Evolutionary conservation across 345 rosid genomes (phyloP).

Genomic region (Murraya koenigii): DNA sequence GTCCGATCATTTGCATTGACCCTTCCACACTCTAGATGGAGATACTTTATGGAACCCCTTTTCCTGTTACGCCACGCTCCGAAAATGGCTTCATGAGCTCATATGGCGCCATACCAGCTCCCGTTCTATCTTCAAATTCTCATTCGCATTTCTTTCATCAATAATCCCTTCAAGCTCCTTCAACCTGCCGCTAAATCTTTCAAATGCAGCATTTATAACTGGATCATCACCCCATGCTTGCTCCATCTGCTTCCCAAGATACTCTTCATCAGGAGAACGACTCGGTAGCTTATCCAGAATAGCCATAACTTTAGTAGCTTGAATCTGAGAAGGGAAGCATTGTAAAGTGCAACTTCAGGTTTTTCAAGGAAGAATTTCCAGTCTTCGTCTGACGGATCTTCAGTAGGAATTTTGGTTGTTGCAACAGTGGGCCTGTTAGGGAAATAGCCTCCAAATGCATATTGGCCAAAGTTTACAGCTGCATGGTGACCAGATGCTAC

Average conservation of each 20-base stretch:
- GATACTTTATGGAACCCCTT: conserved; percentile 40
- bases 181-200: conserved; percentile 31
- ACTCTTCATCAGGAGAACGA: conserved; percentile 58
- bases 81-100: conserved; percentile 45
- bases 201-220: conserved; percentile 30
- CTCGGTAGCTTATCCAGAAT: conserved; percentile 38
- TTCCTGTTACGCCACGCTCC: conserved; percentile 41
- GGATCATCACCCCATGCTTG: conserved; percentile 35
- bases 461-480: conserved; percentile 46
- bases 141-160: conserved; percentile 35
- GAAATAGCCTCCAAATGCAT: conserved; percentile 34
- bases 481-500: conserved; percentile 46
- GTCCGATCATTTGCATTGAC: neutral
- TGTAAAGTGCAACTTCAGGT: conserved; percentile 41
- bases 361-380: conserved; percentile 33
- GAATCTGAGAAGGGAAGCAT: conserved; percentile 47
- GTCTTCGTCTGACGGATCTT: conserved; percentile 34
- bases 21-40: neutral
- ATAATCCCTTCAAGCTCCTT: conserved; percentile 36
- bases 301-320: conserved; percentile 47
- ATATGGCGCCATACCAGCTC: conserved; percentile 41
- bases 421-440: conserved; percentile 42
- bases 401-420: conserved; percentile 41
- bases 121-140: conserved; percentile 30
- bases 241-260: conserved; percentile 36